These are phyloP conservation scores for Echinochloa phyllopogon DNA, from an alignment of 176 grass and related monocot genomes.

Conservation along the genomic window DNA sequence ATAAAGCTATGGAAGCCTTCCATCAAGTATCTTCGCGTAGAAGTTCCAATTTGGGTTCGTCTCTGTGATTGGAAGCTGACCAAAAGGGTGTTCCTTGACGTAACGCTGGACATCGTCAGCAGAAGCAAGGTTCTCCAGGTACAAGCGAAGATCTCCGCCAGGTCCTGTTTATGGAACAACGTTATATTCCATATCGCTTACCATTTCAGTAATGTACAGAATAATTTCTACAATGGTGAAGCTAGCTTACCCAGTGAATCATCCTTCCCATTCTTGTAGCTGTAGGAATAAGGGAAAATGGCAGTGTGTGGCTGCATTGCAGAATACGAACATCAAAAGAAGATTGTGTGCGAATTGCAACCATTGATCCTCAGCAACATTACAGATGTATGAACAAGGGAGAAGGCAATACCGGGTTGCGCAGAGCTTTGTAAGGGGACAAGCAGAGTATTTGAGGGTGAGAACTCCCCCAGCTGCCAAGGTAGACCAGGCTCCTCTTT, in stretches of 20 bases:
- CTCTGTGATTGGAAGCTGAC: slow-evolving; percentile 66
- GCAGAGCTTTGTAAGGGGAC: slow-evolving; percentile 86
- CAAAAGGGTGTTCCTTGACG: slow-evolving; percentile 71
- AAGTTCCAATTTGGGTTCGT: slow-evolving; percentile 60
- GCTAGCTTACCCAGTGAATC: slow-evolving; percentile 69
- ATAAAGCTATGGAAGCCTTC: slow-evolving; percentile 19
- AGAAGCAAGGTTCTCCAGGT: slow-evolving; percentile 65
- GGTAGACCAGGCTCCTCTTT: slow-evolving; percentile 75
- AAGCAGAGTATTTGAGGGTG: slow-evolving; percentile 74
- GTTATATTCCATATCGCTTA: background rate
- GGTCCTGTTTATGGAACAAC: slow-evolving; percentile 51
- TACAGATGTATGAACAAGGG: background rate
- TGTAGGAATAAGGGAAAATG: slow-evolving; percentile 72
- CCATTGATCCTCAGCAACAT: background rate
- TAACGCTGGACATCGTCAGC: slow-evolving; percentile 63
- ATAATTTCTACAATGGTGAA: slow-evolving; percentile 31
- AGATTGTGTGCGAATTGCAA: slow-evolving; percentile 18
- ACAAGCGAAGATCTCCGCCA: slow-evolving; percentile 69
- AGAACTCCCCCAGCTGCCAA: slow-evolving; percentile 67
- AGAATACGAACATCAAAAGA: slow-evolving; percentile 39
- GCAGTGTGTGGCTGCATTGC: slow-evolving; percentile 74
- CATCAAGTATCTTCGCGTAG: slow-evolving; percentile 56
- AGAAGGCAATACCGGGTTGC: slow-evolving; percentile 71
- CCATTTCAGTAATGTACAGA: slow-evolving; percentile 32
- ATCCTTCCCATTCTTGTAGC: slow-evolving; percentile 50